A percentile compares a stretch with the other conserved stretches of the same genome.
These are phyloP conservation scores for Pichia cephalocereana DNA, from an alignment of 805 yeast genomes.

Conservation along the genomic window DNA sequence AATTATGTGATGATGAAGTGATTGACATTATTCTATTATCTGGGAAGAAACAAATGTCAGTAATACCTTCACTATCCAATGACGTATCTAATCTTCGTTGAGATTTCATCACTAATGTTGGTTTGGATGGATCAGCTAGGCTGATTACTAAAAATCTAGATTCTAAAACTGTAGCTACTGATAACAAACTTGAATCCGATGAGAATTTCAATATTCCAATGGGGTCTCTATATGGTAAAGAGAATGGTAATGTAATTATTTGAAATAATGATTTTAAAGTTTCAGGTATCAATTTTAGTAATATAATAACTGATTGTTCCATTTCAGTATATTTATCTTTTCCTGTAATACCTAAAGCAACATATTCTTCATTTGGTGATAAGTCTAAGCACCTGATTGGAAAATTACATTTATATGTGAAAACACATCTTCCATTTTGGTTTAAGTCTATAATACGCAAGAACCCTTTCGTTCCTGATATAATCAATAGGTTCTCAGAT, in stretches of 20 bases:
- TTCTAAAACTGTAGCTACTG: constrained; percentile 73
- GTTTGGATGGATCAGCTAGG: constrained; percentile 51
- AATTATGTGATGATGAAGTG: constrained; percentile 52
- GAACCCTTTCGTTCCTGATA: constrained; percentile 67
- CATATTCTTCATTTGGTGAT: constrained; percentile 49
- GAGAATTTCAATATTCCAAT: constrained; percentile 68
- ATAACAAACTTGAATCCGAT: constrained; percentile 54
- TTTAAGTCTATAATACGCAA: constrained; percentile 55
- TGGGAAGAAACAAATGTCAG: constrained; percentile 68
- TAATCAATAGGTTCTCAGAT: constrained; percentile 49
- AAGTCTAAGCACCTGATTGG: constrained; percentile 75
- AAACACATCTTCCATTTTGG: constrained; percentile 51
- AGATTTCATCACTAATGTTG: constrained; percentile 61
- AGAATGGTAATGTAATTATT: constrained; percentile 31
- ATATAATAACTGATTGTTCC: constrained; percentile 67
- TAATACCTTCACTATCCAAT: constrained; percentile 81
- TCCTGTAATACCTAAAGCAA: constrained; percentile 80
- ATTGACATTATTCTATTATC: constrained; percentile 45
- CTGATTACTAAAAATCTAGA: constrained; percentile 71
- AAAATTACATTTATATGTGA: constrained; percentile 59
- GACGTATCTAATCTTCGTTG: constrained; percentile 53
- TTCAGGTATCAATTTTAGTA: constrained; percentile 28
- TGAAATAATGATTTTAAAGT: constrained; percentile 6
- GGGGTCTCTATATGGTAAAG: constrained; percentile 83
- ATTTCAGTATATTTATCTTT: constrained; percentile 57